Percentiles rank a stretch among this genome's conserved stretches.
These are phyloP conservation scores for Kodamaea jinghongensis DNA, from an alignment of 805 yeast species.

Conservation along the genomic window DNA sequence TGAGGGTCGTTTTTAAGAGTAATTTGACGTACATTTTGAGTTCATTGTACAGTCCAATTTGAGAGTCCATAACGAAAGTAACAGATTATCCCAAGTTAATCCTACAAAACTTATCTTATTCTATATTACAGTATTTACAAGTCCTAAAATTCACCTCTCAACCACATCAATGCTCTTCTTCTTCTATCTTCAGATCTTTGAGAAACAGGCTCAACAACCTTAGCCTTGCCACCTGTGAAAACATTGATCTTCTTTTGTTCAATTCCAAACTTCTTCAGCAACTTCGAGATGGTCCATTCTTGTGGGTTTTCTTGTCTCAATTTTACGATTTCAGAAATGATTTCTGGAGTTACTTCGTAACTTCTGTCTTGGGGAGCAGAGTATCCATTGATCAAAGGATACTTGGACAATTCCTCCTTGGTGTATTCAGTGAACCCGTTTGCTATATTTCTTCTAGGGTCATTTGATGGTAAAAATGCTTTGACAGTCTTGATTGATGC, in stretches of 20 bases:
- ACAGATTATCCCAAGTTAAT: no score
- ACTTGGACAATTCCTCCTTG: conserved; percentile 32
- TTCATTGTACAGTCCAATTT: no score
- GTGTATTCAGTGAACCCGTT: conserved; percentile 29
- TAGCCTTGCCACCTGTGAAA: conserved; percentile 35
- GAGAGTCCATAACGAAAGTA: no score
- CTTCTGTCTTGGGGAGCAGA: conserved; percentile 37
- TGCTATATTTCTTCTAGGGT: conserved; percentile 50
- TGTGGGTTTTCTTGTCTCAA: conserved; percentile 59
- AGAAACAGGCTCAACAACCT: conserved; percentile 45
- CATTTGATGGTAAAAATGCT: conserved; percentile 61
- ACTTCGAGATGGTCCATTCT: conserved; percentile 57
- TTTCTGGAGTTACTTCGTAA: conserved; percentile 56
- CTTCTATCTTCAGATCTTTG: conserved; percentile 48
- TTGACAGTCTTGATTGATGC: conserved; percentile 61
- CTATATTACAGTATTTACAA: no score
- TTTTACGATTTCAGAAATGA: conserved; percentile 53
- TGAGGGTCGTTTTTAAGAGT: no score
- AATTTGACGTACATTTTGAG: no score
- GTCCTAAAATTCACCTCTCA: conserved; percentile 48
- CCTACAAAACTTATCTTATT: no score
- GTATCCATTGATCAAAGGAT: conserved; percentile 40
- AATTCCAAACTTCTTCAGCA: conserved; percentile 60
- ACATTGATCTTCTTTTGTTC: conserved; percentile 36
- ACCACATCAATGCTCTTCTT: conserved; percentile 63